Percentiles rank a stretch among this genome's conserved stretches.
Conservation (phyloP, 225 moss, liverwort and hornwort genomes). For the Bryoerythrophyllum caledonicum region DNA sequence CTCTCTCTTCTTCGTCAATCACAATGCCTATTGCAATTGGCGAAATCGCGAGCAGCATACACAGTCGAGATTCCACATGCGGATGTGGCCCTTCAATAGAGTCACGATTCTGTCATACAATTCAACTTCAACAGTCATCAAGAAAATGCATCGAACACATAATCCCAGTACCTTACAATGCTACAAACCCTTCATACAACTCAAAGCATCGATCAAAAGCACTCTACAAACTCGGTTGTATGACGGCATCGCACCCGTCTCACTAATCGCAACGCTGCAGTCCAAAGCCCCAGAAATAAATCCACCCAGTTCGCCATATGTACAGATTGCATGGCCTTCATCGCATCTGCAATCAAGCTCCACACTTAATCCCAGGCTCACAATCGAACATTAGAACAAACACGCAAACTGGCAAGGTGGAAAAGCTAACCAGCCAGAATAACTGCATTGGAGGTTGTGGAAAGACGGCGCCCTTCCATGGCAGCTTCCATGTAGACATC, state of each 20-base stretch:
- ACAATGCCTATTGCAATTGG: slow-evolving; percentile 82
- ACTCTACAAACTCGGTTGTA: background rate
- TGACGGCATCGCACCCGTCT: slow-evolving; percentile 58
- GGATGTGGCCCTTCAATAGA: slow-evolving; percentile 84
- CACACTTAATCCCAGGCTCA: slow-evolving; percentile 19
- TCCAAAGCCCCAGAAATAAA: slow-evolving; percentile 89
- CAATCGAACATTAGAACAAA: slow-evolving; percentile 3
- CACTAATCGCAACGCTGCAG: slow-evolving; percentile 88
- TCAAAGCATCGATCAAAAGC: slow-evolving; percentile 9
- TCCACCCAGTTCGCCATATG: slow-evolving; percentile 91
- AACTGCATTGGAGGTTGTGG: slow-evolving; percentile 52
- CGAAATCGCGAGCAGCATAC: slow-evolving; percentile 86
- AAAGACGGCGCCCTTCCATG: slow-evolving; percentile 67
- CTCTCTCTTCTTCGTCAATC: slow-evolving; percentile 93
- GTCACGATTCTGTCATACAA: slow-evolving; percentile 63
- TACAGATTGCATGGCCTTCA: slow-evolving; percentile 89
- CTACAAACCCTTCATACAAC: slow-evolving; percentile 16
- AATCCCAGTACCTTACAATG: background rate
- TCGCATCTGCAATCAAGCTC: slow-evolving; percentile 65
- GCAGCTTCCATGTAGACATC: slow-evolving; percentile 70
- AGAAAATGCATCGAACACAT: slow-evolving; percentile 2
- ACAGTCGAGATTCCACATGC: slow-evolving; percentile 88
- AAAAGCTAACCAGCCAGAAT: slow-evolving; percentile 51
- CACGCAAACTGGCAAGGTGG: slow-evolving; percentile 12
- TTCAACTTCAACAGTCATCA: background rate